A percentile compares a stretch with the other conserved stretches of the same genome.
phyloP scores from a whole-genome alignment of 768 basidiomycete species.

The Mycena alexandri region DNA sequence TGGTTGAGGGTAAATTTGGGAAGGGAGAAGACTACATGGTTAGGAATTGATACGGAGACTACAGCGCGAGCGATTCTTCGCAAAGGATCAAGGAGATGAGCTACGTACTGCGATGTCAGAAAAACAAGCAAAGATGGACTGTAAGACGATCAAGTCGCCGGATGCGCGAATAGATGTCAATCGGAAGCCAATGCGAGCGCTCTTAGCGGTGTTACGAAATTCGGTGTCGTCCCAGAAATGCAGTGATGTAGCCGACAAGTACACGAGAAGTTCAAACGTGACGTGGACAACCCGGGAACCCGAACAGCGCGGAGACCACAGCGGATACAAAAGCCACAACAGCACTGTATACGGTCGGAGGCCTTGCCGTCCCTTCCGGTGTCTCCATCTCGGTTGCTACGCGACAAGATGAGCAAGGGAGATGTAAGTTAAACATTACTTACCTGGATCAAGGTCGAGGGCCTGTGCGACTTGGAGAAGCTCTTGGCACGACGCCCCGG shows the following conservation, averaged over 20 bases:
- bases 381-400: slow-evolving; percentile 8
- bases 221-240: background rate
- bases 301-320: slow-evolving; percentile 6
- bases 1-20: no score
- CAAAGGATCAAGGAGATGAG: no score
- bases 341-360: slow-evolving; percentile 5
- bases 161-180: background rate
- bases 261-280: background rate
- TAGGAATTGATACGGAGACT: no score
- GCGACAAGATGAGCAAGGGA: slow-evolving; percentile 9
- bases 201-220: background rate
- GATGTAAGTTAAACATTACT: slow-evolving; percentile 1
- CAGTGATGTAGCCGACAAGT: no score
- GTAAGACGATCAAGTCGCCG: background rate
- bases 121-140: no score
- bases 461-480: slow-evolving; percentile 15
- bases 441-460: slow-evolving; percentile 21
- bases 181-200: background rate
- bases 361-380: slow-evolving; percentile 1
- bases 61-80: no score
- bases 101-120: no score
- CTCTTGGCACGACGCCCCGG: slow-evolving; percentile 19
- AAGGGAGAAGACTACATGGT: no score
- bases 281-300: slow-evolving; percentile 20
- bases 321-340: slow-evolving; percentile 6